A percentile compares a stretch with the other conserved stretches of the same genome.
These are phyloP conservation scores for Mortierella sp. DNA, from an alignment of 371 early-diverging fungal genomes.

Conservation along the genomic window DNA sequence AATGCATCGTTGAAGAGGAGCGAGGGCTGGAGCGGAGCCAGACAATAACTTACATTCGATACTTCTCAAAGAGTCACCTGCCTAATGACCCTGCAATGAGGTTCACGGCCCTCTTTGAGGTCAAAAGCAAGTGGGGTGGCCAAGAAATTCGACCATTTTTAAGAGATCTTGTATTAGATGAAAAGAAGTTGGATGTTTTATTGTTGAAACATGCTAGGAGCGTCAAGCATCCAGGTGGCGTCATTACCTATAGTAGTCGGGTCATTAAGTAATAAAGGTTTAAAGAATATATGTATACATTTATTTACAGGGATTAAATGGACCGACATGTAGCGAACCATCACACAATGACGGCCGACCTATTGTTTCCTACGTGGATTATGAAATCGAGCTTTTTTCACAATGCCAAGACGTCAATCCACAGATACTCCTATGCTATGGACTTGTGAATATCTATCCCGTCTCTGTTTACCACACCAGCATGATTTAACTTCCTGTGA, in stretches of 20 bases:
- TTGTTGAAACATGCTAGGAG: slow-evolving; percentile 62
- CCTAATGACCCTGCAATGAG: slow-evolving; percentile 65
- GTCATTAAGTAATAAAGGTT: slow-evolving; percentile 38
- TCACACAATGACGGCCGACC: too few species aligned
- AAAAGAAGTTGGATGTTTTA: slow-evolving; percentile 64
- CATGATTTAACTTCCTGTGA: slow-evolving; percentile 12
- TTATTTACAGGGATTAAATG: too few species aligned
- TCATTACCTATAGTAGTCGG: slow-evolving; percentile 45
- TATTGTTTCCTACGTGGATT: too few species aligned
- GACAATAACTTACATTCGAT: slow-evolving; percentile 57
- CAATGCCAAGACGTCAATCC: background rate
- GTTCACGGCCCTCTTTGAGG: slow-evolving; percentile 65
- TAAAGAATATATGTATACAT: too few species aligned
- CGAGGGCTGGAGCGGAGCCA: slow-evolving; percentile 29
- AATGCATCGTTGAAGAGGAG: slow-evolving; percentile 38
- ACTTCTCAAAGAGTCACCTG: slow-evolving; percentile 64
- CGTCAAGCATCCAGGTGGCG: slow-evolving; percentile 48
- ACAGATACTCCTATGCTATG: background rate
- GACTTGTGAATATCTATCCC: slow-evolving; percentile 1
- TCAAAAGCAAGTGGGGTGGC: slow-evolving; percentile 63
- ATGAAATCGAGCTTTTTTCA: background rate
- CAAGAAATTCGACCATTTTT: slow-evolving; percentile 67
- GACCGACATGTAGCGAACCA: too few species aligned
- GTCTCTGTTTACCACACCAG: slow-evolving; percentile 45
- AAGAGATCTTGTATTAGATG: slow-evolving; percentile 62